Evolutionary conservation across 768 basidiomycete species (phyloP), one percentile per base, ranked within the genome.

Genomic region (Lactarius vividus): DNA sequence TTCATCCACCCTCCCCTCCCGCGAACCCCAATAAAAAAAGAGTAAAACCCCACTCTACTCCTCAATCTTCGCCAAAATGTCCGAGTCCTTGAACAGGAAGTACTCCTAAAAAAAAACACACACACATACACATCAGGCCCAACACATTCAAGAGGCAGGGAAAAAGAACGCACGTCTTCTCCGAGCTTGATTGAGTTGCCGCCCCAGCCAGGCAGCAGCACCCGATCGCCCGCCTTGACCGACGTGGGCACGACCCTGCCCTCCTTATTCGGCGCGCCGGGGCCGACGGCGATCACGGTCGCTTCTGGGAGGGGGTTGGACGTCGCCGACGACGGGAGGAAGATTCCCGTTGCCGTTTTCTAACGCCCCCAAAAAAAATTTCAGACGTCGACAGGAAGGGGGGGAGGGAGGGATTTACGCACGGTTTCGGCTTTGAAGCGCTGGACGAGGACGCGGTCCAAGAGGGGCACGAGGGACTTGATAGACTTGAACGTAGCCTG

Each of bases 341-440:
- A 95, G 75, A 99, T 88, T 40, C 97, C 97, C 28, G 90, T 79
- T 3, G 97, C 91, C n/a, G 96, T 99, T 96, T 98, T 97, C 96
- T 98, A 71, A 11, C 35, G 11, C 11, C 13, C 35, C 37, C 37
- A n/a, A n/a, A n/a, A n/a, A 2, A 39, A 39, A 5, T 13, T 39
- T 15, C 37, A 39, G 37, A 39, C 10, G 15, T 3, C 15, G 15
- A 39, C 37, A 15, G 37, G 37, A 10, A 3, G 5, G 2, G 18
- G n/a, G n/a, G 23, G 9, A 26, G n/a, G n/a, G n/a, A n/a, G n/a
- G n/a, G n/a, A n/a, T n/a, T n/a, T 28, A 81, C 91, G 67, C 73
- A 98, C 96, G 9, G 94, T 92, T 71, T 96, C 95, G 37, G 93
- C 82, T 83, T 98, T 98, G 88, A 96, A 96, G 64, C 96, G 86